These are phyloP conservation scores for Pichia nanzhaoensis DNA, from an alignment of 805 yeast species.

Conservation along the genomic window DNA sequence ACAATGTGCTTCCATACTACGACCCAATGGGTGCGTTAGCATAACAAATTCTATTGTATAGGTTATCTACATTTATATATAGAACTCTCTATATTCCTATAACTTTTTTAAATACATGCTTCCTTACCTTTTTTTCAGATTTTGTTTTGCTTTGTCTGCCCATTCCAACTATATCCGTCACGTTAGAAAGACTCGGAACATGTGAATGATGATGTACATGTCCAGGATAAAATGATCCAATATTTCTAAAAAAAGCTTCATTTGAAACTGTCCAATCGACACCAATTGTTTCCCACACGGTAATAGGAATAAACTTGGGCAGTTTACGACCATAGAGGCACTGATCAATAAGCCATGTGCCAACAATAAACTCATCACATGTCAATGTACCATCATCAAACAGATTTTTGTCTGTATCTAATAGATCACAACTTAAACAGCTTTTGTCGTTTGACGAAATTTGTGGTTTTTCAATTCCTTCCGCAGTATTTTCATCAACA, in stretches of 20 bases:
- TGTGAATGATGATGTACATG: background rate
- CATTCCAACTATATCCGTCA: slow-evolving; percentile 1
- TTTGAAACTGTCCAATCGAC: slow-evolving; percentile 5
- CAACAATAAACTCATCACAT: slow-evolving; percentile 82
- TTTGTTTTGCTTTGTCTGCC: slow-evolving; percentile 7
- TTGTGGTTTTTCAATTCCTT: background rate
- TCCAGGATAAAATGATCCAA: background rate
- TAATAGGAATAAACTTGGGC: slow-evolving; percentile 60
- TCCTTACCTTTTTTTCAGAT: slow-evolving; percentile 1
- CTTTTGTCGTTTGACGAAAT: background rate
- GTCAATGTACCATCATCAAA: slow-evolving; percentile 74
- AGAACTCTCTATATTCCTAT: too few relatives aligned
- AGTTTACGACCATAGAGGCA: slow-evolving; percentile 88
- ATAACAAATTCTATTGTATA: background rate
- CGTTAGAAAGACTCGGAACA: background rate
- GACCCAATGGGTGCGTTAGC: slow-evolving; percentile 81
- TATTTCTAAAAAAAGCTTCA: too few relatives aligned
- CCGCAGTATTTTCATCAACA: background rate
- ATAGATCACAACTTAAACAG: background rate
- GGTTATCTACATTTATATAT: background rate
- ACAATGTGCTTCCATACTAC: slow-evolving; percentile 54
- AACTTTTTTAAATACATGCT: slow-evolving; percentile 12
- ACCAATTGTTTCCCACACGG: slow-evolving; percentile 54
- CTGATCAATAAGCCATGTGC: slow-evolving; percentile 97
- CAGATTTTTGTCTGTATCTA: slow-evolving; percentile 37